Evolutionary conservation across 305 asterid genomes (phyloP), one percentile per base, ranked within the genome.

Genomic region (Andrographis paniculata): DNA sequence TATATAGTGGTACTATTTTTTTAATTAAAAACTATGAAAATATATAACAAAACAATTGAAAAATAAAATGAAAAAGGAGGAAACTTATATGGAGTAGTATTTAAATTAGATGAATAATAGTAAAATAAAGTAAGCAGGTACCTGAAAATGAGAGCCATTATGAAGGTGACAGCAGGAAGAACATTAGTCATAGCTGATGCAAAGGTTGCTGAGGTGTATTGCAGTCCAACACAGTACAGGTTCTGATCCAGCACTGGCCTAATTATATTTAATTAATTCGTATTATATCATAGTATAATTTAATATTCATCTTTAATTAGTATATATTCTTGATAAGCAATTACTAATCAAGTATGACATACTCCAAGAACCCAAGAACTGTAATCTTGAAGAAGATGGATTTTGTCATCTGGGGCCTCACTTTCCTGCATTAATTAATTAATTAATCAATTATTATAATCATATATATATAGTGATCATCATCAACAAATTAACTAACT

Each of bases 231-330:
- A 42, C 68, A 76, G 73, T 85, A 89, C 52, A 89, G 59, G 47
- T 89, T 89, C 54, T 89, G 98, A 70, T 89, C 98, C 46, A 89
- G 45, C 63, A 85, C 98, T 0, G 98, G 98, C 71, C 98, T 50
- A 10, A 33, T 24, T 3, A 24, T 24, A 24, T 3, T 24, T 8
- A 24, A 24, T 24, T 8, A 24, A 3, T 3, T 3, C 8, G 8
- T 3, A 3, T 3, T 24, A 24, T 3, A 24, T 24, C 4, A 24
- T 24, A 24, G 30, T 24, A 24, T 24, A 24, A 24, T 24, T 24
- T 3, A 24, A 3, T 24, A 24, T 3, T 24, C 8, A 24, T 3
- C 8, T 24, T 3, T 24, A 24, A 24, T 3, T 24, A 8, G 30
- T 3, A 24, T 3, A n/a, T n/a, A n/a, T n/a, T n/a, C n/a, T n/a